A percentile compares a stretch with the other conserved stretches of the same genome.
Conservation (phyloP, 768 basidiomycete species). For the Thelephora ganbajun region DNA sequence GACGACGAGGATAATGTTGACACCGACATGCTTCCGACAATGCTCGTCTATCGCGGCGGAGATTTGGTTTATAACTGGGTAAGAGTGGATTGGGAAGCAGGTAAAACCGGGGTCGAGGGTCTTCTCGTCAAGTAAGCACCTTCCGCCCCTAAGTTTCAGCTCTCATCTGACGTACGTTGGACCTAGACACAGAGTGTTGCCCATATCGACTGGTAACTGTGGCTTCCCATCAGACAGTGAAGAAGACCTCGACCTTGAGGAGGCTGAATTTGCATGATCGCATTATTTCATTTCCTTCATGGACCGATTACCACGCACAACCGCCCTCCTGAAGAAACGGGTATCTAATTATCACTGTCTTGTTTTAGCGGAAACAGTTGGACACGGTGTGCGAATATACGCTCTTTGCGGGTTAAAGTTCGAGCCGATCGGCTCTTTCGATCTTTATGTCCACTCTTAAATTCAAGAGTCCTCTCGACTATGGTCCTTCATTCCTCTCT, state of each 20-base stretch:
- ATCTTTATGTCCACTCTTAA: no score
- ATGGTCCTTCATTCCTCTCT: no score
- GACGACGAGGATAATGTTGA: constrained; percentile 54
- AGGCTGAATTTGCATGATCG: constrained; percentile 15
- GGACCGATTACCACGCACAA: no score
- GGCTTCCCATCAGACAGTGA: constrained; percentile 31
- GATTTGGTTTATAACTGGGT: constrained; percentile 86
- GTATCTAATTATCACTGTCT: no score
- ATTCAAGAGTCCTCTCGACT: no score
- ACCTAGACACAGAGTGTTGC: constrained; percentile 27
- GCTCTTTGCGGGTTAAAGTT: no score
- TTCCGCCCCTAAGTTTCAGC: constrained; percentile 9
- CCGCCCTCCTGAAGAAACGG: no score
- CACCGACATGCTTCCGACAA: constrained; percentile 65
- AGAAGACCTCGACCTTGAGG: constrained; percentile 31
- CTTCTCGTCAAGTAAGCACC: constrained; percentile 39
- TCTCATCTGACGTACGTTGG: background rate
- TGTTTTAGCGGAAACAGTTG: no score
- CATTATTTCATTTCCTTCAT: no score
- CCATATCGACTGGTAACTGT: constrained; percentile 27
- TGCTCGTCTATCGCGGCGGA: constrained; percentile 67
- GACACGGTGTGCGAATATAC: no score
- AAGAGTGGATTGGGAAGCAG: constrained; percentile 77
- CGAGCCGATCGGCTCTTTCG: no score
- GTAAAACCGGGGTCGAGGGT: constrained; percentile 51